Evolutionary conservation across 257 asterid genomes (phyloP).

Genomic region (Perilla frutescens): DNA sequence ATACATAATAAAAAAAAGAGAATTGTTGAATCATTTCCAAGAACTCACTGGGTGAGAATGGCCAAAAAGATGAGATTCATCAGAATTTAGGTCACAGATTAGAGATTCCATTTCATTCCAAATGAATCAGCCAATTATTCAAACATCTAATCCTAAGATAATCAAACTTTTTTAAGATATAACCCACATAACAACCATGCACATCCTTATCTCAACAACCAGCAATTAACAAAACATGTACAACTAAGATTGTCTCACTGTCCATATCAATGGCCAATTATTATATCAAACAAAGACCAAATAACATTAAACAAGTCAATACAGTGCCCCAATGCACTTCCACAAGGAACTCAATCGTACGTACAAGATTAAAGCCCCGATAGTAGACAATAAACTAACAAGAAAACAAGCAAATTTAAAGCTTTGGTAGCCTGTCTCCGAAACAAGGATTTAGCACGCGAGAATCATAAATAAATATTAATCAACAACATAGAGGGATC

Average conservation of each 20-base stretch:
- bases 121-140: background rate
- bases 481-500: constrained; percentile 24
- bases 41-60: too few relatives aligned
- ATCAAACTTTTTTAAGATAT: background rate
- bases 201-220: constrained; percentile 27
- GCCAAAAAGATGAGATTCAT: background rate
- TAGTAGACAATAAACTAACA: constrained; percentile 42
- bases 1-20: too few relatives aligned
- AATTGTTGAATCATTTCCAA: too few relatives aligned
- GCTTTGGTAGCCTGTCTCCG: constrained; percentile 42
- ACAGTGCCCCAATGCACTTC: constrained; percentile 16
- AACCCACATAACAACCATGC: background rate
- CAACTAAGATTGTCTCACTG: constrained; percentile 35
- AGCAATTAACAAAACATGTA: constrained; percentile 10
- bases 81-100: background rate
- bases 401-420: constrained; percentile 35
- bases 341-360: constrained; percentile 26
- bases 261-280: constrained; percentile 27
- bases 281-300: constrained; percentile 19
- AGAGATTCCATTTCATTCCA: background rate
- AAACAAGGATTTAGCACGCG: constrained; percentile 35
- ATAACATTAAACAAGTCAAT: constrained; percentile 29
- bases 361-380: constrained; percentile 19
- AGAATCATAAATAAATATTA: constrained; percentile 36
- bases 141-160: constrained; percentile 15